Percentiles rank a stretch among this genome's conserved stretches.
These are phyloP conservation scores for Tolypocladium nubicola DNA, from an alignment of 2,329 filamentous ascomycete species.

Conservation along the genomic window DNA sequence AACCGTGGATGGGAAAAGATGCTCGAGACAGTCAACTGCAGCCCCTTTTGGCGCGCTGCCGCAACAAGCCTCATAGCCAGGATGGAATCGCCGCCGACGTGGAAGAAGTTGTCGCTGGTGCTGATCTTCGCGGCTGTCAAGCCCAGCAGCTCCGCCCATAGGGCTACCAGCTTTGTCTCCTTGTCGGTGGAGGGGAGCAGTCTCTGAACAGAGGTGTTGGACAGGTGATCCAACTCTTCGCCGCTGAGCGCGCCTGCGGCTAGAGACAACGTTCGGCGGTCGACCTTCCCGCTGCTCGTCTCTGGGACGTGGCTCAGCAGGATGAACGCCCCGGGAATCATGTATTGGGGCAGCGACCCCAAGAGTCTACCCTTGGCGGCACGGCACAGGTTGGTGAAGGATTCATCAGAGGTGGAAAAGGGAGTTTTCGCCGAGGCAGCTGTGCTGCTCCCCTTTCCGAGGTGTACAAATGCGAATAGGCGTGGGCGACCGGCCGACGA, in stretches of 20 bases:
- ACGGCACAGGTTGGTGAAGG: background rate
- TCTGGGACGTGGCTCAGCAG: constrained; percentile 10
- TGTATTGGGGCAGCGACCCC: constrained; percentile 20
- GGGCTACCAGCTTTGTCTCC: background rate
- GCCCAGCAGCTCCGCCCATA: constrained; percentile 5
- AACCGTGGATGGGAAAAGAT: constrained; percentile 21
- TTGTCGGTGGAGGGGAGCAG: background rate
- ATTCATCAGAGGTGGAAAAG: background rate
- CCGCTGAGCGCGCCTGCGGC: background rate
- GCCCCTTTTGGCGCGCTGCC: constrained; percentile 21
- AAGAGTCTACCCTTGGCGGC: background rate
- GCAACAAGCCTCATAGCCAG: constrained; percentile 29
- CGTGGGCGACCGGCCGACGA: background rate
- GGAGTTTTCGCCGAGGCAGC: background rate
- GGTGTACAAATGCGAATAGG: constrained; percentile 2
- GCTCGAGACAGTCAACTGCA: constrained; percentile 28
- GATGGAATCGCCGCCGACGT: constrained; percentile 35
- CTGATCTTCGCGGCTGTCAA: constrained; percentile 14
- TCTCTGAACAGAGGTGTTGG: background rate
- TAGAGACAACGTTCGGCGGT: background rate
- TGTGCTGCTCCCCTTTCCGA: background rate
- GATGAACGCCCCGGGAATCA: constrained; percentile 30
- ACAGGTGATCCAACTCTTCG: background rate
- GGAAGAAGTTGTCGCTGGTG: constrained; percentile 33
- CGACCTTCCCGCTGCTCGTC: background rate